Evolutionary conservation across 2,329 filamentous ascomycete species (phyloP).

Genomic region (Chaetomium olivaceum): DNA sequence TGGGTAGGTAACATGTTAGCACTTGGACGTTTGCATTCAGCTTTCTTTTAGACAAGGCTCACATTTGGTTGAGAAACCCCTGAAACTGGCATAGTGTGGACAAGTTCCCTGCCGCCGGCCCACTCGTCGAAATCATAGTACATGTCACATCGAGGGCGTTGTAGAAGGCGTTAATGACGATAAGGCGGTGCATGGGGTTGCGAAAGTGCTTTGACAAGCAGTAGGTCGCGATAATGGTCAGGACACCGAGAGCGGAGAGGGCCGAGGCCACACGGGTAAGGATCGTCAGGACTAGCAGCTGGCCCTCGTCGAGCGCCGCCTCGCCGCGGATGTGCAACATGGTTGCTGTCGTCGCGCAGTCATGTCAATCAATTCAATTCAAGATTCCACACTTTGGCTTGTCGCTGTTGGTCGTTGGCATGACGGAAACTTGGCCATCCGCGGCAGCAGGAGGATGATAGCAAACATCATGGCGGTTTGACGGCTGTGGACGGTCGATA

Average conservation of each 20-base stretch:
- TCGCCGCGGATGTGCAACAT: constrained; percentile 18
- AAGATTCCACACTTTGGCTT: neutral
- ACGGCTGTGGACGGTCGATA: neutral
- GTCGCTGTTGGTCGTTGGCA: neutral
- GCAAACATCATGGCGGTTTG: neutral
- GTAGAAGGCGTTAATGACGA: constrained; percentile 43
- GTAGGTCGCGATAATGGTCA: constrained; percentile 40
- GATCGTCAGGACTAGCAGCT: constrained; percentile 35
- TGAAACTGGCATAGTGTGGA: constrained; percentile 42
- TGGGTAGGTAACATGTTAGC: constrained; percentile 16
- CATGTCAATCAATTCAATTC: neutral
- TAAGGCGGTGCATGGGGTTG: constrained; percentile 43
- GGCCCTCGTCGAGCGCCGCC: constrained; percentile 24
- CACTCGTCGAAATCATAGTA: constrained; percentile 43
- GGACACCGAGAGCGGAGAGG: constrained; percentile 39
- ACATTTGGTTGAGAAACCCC: constrained; percentile 43
- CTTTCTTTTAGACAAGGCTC: constrained; percentile 8
- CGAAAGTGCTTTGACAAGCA: constrained; percentile 38
- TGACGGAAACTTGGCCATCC: neutral
- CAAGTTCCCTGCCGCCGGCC: constrained; percentile 38
- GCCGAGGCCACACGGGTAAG: constrained; percentile 37
- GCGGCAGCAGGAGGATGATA: neutral
- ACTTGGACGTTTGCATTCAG: neutral
- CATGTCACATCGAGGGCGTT: constrained; percentile 42
- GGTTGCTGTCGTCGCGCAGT: neutral